Percentiles rank a stretch among this genome's conserved stretches.
phyloP scores from a whole-genome alignment of 192 early-diverging fungal genomes.

The Backusella liffmaniae region DNA sequence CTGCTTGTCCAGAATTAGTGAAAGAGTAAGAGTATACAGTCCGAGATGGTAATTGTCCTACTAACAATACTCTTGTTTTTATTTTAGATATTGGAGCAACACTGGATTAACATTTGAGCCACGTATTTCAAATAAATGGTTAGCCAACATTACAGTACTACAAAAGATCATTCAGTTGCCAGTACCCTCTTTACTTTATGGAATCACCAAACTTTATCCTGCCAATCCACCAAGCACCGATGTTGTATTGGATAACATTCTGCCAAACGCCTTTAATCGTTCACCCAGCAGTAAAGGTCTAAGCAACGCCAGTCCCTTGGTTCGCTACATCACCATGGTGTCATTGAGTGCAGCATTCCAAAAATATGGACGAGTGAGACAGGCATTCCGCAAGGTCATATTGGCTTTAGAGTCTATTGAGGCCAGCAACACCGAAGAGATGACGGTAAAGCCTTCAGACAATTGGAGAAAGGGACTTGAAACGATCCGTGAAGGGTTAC shows the following conservation, averaged over 20 bases:
- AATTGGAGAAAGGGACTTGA: conserved; percentile 31
- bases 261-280: conserved; percentile 59
- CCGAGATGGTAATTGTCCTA: not conserved
- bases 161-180: conserved; percentile 68
- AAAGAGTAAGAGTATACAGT: conserved; percentile 50
- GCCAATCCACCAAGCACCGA: conserved; percentile 56
- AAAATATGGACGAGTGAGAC: conserved; percentile 46
- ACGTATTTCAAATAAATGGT: conserved; percentile 64
- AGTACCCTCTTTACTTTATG: conserved; percentile 57
- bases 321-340: conserved; percentile 62
- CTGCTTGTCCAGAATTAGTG: conserved; percentile 72
- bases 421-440: not conserved
- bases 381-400: conserved; percentile 35
- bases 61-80: conserved; percentile 9
- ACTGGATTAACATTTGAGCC: conserved; percentile 68
- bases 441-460: conserved; percentile 13
- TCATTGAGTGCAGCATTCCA: conserved; percentile 58
- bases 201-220: conserved; percentile 36
- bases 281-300: conserved; percentile 55
- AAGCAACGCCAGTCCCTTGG: conserved; percentile 59
- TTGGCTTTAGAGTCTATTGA: conserved; percentile 26
- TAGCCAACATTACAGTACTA: conserved; percentile 74
- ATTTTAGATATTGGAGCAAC: conserved; percentile 60
- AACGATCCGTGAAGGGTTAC: conserved; percentile 54
- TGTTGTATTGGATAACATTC: conserved; percentile 65